Evolutionary conservation across 495 filamentous ascomycete genomes (phyloP), one percentile per base, ranked within the genome.

Genomic region (Cercophora samala): DNA sequence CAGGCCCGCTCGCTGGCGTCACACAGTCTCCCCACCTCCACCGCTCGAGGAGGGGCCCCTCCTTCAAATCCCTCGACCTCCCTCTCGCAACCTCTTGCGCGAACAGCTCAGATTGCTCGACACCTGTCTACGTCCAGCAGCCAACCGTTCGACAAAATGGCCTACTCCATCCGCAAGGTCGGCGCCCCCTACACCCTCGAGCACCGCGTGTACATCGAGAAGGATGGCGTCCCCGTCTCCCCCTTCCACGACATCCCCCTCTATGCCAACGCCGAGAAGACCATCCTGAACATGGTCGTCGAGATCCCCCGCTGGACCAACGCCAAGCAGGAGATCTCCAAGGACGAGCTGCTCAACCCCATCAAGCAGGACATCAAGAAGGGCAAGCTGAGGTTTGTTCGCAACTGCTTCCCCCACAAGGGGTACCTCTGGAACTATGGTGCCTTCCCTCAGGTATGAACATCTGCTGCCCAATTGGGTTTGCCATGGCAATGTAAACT

Each of bases 321-420:
- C 83, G 96, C 90, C 72, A 99, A 99, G 89, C 89, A 93, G 80
- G 26, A 96, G 92, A 96, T 97, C 83, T 95, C 90, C 83, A 96
- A 97, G 84, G 94, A 98, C 73, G 93, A 97, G 79, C 87, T 90
- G 78, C 90, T 97, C 73, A 97, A 96, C 85, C 93, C 93, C 78
- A 97, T 97, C 81, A 97, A 97, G 88, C 90, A 93, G 80, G 90
- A 93, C 78, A 82, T 86, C 74, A 93, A 93, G 88, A 93, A 93
- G 83, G 90, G 90, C 81, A 93, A 91, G 83, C 93, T 98, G 67
- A 92, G 95, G 71, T 99, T 88, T 78, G 96, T 99, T 79, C 92
- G 95, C 81, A 99, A 99, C 89, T 98, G 95, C 88, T 99, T 99
- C 87, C 95, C 95, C 70, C 96, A 99, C 88, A 97, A 98, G 87